Evolutionary conservation across 306 rosid species (phyloP), one percentile per base, ranked within the genome.

Genomic region (Urtica urens): DNA sequence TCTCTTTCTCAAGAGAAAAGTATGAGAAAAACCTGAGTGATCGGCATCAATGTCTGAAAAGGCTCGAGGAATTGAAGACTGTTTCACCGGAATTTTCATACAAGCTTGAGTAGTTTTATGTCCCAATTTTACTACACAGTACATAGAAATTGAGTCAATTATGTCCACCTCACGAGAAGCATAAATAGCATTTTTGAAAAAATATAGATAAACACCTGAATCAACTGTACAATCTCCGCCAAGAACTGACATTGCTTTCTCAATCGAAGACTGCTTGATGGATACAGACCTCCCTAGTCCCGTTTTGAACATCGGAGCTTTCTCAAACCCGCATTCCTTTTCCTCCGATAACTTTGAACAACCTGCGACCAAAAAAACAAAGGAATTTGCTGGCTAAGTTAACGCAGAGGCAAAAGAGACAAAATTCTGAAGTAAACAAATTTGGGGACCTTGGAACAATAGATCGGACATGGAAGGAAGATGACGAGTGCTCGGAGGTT

Each of bases 391-490:
- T 10, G 33, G 33, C 25, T 15, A 3, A 8, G 46, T 7, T 30
- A 29, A 16, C 15, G 13, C 4, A 29, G n/a, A n/a, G n/a, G n/a
- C n/a, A n/a, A n/a, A n/a, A n/a, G n/a, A 14, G 34, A 1, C 7
- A 28, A 15, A 16, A 18, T 12, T 13, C 13, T 5, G 20, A 43
- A 28, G 16, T 13, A 15, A 9, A 43, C 23, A 6, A 17, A 44
- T 6, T 10, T 0, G 10, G 14, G 16, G 55, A 55, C 75, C 75
- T 60, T 73, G 69, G 22, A 72, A 60, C 52, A 72, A 51, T 16
- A 76, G 67, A 38, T 76, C 76, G 7, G 70, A 57, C 76, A 76
- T 76, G 57, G 82, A 72, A 38, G 78, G 76, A 21, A 76, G 65
- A n/a, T n/a, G n/a, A 38, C 65, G 63, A 29, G 49, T 19, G 51